Conservation (phyloP, 2,329 filamentous ascomycete species). For the Fonsecaea multimorphosa region DNA sequence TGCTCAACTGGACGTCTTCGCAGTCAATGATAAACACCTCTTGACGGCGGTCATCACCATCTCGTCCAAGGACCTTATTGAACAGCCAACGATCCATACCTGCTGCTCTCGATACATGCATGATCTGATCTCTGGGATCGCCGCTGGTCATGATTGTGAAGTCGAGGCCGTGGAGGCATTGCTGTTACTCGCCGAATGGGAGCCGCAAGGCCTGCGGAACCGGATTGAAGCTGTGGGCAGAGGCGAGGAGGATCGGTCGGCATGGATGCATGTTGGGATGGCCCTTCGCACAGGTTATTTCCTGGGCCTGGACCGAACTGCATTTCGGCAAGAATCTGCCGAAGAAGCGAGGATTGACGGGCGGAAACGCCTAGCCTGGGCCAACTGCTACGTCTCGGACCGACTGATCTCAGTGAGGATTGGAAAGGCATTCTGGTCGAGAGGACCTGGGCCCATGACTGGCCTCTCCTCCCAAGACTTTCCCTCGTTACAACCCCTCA, state of each 20-base stretch:
- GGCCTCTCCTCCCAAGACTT: constrained; percentile 70
- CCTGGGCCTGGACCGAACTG: constrained; percentile 71
- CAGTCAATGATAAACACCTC: constrained; percentile 68
- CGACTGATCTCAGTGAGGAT: constrained; percentile 73
- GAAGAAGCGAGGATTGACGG: constrained; percentile 65
- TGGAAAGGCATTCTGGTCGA: constrained; percentile 75
- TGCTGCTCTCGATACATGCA: constrained; percentile 74
- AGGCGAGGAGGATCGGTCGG: constrained; percentile 74
- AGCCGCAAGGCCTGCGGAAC: constrained; percentile 67
- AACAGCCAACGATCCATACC: constrained; percentile 68
- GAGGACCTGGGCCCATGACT: constrained; percentile 71
- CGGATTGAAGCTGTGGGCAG: constrained; percentile 68
- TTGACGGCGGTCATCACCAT: constrained; percentile 74
- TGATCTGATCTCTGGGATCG: constrained; percentile 68
- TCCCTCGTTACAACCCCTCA: constrained; percentile 66
- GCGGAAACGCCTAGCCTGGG: constrained; percentile 72
- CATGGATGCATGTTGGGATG: constrained; percentile 78
- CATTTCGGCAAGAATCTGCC: constrained; percentile 66
- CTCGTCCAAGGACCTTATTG: constrained; percentile 71
- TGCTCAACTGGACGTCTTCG: constrained; percentile 60
- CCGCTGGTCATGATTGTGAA: constrained; percentile 69
- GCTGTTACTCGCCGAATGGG: constrained; percentile 74
- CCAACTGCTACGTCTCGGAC: constrained; percentile 71
- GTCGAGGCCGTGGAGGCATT: constrained; percentile 75
- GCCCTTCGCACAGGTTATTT: constrained; percentile 74